A percentile compares a stretch with the other conserved stretches of the same genome.
These are phyloP conservation scores for Dioscorea zingiberensis DNA, from an alignment of 106 monocot species.

Conservation along the genomic window DNA sequence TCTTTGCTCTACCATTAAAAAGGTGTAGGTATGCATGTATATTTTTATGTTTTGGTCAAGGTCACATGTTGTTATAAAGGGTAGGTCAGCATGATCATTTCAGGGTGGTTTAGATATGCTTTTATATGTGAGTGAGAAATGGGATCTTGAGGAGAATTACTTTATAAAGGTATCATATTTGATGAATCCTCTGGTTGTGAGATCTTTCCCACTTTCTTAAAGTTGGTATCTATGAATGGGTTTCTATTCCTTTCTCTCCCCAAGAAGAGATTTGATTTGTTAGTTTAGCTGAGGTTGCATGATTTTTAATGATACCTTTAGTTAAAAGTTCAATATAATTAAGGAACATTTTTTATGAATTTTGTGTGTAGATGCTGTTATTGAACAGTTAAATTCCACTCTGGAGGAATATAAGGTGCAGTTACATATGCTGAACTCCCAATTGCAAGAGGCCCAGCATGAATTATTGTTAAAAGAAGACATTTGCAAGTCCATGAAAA, in stretches of 20 bases:
- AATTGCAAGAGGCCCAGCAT: slow-evolving; percentile 35
- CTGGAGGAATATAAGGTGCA: slow-evolving; percentile 39
- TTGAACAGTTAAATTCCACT: slow-evolving; percentile 49
- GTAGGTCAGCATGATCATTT: no score
- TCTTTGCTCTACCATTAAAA: background rate
- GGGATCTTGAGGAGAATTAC: no score
- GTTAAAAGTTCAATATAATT: background rate
- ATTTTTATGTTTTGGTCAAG: no score
- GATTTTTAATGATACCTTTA: no score
- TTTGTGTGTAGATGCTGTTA: slow-evolving; percentile 55
- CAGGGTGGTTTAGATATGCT: no score
- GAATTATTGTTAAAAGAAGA: slow-evolving; percentile 57
- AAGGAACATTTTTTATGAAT: background rate
- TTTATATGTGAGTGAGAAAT: no score
- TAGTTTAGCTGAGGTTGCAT: background rate
- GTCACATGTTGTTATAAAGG: no score
- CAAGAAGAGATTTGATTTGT: background rate
- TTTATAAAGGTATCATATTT: no score
- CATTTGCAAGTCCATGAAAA: slow-evolving; percentile 35
- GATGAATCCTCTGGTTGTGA: no score
- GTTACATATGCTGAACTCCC: slow-evolving; percentile 34
- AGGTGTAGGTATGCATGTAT: background rate
- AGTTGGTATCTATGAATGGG: no score
- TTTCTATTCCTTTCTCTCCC: no score
- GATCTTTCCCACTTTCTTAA: no score